Conservation (phyloP, 371 early-diverging fungal genomes). For the Fennellomyces sp. region DNA sequence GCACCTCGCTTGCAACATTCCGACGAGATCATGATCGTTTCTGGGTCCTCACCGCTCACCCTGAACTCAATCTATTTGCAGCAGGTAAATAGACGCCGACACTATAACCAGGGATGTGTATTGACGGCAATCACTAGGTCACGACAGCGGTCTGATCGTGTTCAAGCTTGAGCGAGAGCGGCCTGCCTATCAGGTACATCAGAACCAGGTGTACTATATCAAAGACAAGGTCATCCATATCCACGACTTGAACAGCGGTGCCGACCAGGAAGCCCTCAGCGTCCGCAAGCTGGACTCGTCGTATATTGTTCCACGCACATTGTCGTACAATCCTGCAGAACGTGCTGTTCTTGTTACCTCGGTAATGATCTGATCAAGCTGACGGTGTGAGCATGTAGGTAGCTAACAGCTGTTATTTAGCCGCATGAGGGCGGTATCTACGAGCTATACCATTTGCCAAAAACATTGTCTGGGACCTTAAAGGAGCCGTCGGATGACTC, state of each 20-base stretch:
- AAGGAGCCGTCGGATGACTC: constrained; percentile 65
- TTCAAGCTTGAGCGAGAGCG: constrained; percentile 97
- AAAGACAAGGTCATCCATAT: constrained; percentile 81
- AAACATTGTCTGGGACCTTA: constrained; percentile 67
- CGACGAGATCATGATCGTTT: constrained; percentile 95
- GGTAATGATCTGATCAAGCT: constrained; percentile 47
- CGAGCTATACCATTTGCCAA: constrained; percentile 84
- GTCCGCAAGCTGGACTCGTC: constrained; percentile 69
- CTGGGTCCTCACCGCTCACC: constrained; percentile 96
- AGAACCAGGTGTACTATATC: constrained; percentile 82
- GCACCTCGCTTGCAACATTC: constrained; percentile 90
- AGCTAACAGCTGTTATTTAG: no score
- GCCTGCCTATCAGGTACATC: constrained; percentile 85
- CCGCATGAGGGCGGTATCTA: constrained; percentile 86
- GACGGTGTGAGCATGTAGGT: no score
- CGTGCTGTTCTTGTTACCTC: constrained; percentile 82
- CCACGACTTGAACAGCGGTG: constrained; percentile 75
- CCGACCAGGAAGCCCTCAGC: constrained; percentile 77
- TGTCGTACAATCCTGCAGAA: constrained; percentile 96
- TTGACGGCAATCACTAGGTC: constrained; percentile 58
- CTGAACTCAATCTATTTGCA: constrained; percentile 93
- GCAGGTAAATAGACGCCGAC: constrained; percentile 63
- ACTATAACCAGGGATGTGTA: background rate
- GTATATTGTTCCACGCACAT: constrained; percentile 68
- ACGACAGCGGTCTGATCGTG: constrained; percentile 96